A percentile compares a stretch with the other conserved stretches of the same genome.
Conservation (phyloP, 2,329 filamentous ascomycete genomes). For the Cladophialophora psammophila region DNA sequence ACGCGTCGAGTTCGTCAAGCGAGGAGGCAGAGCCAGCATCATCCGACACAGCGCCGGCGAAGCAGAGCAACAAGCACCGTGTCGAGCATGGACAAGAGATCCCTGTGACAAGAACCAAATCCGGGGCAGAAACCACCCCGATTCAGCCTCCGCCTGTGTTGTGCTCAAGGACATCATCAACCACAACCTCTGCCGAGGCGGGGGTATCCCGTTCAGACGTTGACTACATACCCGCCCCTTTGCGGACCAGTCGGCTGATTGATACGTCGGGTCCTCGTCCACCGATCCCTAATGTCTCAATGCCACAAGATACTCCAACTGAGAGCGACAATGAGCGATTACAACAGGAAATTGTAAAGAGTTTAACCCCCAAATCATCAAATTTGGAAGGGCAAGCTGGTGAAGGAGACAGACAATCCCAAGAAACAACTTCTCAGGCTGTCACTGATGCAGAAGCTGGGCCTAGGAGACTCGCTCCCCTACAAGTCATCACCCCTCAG, state of each 20-base stretch:
- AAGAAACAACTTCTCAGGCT: not conserved
- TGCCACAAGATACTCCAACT: slow-evolving; percentile 47
- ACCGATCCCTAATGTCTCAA: slow-evolving; percentile 45
- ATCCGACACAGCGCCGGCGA: slow-evolving; percentile 39
- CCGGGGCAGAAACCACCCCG: not conserved
- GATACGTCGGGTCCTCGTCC: slow-evolving; percentile 41
- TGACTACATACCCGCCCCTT: slow-evolving; percentile 40
- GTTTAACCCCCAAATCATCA: slow-evolving; percentile 48
- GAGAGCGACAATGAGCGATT: slow-evolving; percentile 55
- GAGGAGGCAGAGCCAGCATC: slow-evolving; percentile 52
- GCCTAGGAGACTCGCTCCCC: not conserved
- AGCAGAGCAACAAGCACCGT: not conserved
- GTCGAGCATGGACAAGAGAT: not conserved
- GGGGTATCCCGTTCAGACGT: slow-evolving; percentile 27
- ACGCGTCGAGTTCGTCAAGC: slow-evolving; percentile 46
- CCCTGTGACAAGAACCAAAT: not conserved
- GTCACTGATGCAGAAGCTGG: not conserved
- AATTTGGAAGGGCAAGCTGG: slow-evolving; percentile 21
- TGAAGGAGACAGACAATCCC: not conserved
- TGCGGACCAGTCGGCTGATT: slow-evolving; percentile 34
- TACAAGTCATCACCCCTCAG: not conserved
- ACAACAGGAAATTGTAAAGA: slow-evolving; percentile 57
- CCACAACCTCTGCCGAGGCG: slow-evolving; percentile 12
- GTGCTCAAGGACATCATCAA: slow-evolving; percentile 15
- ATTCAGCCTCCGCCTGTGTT: slow-evolving; percentile 6